These are phyloP conservation scores for Leccinum arenicola DNA, from an alignment of 768 basidiomycete genomes.

Conservation along the genomic window DNA sequence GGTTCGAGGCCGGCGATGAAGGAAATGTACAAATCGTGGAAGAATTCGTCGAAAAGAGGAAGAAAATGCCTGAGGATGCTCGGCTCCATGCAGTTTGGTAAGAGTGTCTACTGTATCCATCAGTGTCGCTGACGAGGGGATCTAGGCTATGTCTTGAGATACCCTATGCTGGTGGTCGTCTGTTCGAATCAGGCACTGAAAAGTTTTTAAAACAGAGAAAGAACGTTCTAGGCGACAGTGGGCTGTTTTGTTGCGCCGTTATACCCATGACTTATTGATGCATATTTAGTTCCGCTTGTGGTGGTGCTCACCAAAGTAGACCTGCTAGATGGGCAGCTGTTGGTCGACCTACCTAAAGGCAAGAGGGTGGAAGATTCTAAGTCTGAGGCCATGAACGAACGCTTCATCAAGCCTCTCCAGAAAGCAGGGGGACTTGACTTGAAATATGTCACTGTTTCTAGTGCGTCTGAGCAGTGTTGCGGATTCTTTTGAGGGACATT, in stretches of 20 bases:
- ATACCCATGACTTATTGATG: constrained; percentile 2
- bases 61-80: neutral
- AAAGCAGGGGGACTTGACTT: constrained; percentile 1
- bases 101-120: neutral
- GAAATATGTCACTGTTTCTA: constrained; percentile 8
- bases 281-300: constrained; percentile 2
- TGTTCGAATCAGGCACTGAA: constrained; percentile 16
- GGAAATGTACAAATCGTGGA: constrained; percentile 7
- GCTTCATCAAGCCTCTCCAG: neutral
- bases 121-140: neutral
- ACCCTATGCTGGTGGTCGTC: constrained; percentile 11
- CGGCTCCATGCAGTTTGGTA: constrained; percentile 18
- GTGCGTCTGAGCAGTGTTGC: neutral
- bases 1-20: constrained; percentile 14
- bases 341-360: neutral
- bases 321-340: constrained; percentile 2
- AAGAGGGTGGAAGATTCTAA: neutral
- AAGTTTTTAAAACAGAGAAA: constrained; percentile 4
- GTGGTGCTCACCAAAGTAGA: constrained; percentile 19
- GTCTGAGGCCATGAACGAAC: neutral
- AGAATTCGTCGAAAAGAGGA: constrained; percentile 1
- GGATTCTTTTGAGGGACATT: neutral
- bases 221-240: constrained; percentile 8
- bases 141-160: constrained; percentile 18
- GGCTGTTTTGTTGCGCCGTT: neutral